phyloP scores from a whole-genome alignment of 257 asterid genomes.

The Penstemon newberryi region DNA sequence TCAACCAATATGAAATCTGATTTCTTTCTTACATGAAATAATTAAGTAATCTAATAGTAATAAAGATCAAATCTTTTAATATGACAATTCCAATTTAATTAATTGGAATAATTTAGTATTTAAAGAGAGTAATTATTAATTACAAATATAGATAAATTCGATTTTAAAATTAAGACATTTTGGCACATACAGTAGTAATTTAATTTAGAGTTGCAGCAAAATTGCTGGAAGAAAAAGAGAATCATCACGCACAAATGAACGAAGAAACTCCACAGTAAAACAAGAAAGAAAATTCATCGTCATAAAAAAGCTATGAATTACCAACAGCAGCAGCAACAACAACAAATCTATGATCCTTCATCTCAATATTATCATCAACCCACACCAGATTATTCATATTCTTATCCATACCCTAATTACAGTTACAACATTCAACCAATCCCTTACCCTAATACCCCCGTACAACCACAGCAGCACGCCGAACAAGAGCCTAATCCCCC shows the following conservation, averaged over 20 bases:
- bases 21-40: too few relatives aligned
- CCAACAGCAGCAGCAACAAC: slow-evolving; percentile 30
- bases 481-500: slow-evolving; percentile 55
- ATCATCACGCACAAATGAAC: background rate
- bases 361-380: slow-evolving; percentile 35
- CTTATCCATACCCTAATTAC: slow-evolving; percentile 39
- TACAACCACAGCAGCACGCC: slow-evolving; percentile 37
- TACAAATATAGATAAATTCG: too few relatives aligned
- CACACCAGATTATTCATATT: slow-evolving; percentile 29
- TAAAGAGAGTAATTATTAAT: too few relatives aligned
- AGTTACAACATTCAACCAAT: slow-evolving; percentile 25
- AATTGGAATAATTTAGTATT: too few relatives aligned
- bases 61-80: too few relatives aligned
- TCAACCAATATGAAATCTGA: too few relatives aligned
- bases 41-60: too few relatives aligned
- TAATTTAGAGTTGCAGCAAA: too few relatives aligned
- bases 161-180: too few relatives aligned
- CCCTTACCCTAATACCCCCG: slow-evolving; percentile 31
- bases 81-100: too few relatives aligned
- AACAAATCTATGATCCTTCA: slow-evolving; percentile 28
- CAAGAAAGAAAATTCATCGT: background rate
- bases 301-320: slow-evolving; percentile 28
- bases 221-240: too few relatives aligned
- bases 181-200: too few relatives aligned
- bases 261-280: background rate